These are phyloP conservation scores for Metschnikowia corniflorae DNA, from an alignment of 805 yeast genomes.

Conservation along the genomic window DNA sequence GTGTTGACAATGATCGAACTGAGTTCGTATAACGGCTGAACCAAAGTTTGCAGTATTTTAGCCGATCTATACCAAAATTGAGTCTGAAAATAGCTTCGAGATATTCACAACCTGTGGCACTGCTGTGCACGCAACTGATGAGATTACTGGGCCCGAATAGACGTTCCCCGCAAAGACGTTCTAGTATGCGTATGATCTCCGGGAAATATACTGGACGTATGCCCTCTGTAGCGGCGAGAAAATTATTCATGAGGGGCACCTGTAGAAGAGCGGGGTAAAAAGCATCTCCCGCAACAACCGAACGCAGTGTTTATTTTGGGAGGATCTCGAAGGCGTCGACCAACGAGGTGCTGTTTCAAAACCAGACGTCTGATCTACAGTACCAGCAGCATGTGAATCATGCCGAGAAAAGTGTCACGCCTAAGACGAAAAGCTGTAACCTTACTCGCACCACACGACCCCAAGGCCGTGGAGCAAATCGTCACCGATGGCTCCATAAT, in stretches of 20 bases:
- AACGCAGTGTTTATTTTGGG: constrained; percentile 35
- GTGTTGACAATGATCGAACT: constrained; percentile 38
- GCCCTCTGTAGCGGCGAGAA: constrained; percentile 48
- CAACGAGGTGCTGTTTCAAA: constrained; percentile 9
- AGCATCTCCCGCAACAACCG: constrained; percentile 29
- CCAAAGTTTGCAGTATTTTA: constrained; percentile 62
- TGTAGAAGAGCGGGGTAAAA: constrained; percentile 20
- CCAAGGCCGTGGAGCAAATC: too few species aligned
- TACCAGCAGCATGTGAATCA: constrained; percentile 20
- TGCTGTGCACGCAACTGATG: background rate
- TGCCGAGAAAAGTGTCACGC: constrained; percentile 20
- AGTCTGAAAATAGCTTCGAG: constrained; percentile 37
- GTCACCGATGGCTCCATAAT: constrained; percentile 22
- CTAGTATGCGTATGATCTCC: constrained; percentile 17
- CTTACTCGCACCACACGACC: too few species aligned
- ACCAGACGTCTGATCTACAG: constrained; percentile 20
- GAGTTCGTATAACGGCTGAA: constrained; percentile 66
- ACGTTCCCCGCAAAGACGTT: constrained; percentile 10
- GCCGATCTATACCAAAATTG: constrained; percentile 35
- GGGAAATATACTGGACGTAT: constrained; percentile 52
- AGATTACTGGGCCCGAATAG: background rate
- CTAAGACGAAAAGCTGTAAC: too few species aligned
- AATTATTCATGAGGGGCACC: constrained; percentile 37
- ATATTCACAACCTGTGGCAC: constrained; percentile 17
- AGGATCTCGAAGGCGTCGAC: constrained; percentile 21